Evolutionary conservation across 495 filamentous ascomycete genomes (phyloP).

Genomic region (Aspergillus diversus): DNA sequence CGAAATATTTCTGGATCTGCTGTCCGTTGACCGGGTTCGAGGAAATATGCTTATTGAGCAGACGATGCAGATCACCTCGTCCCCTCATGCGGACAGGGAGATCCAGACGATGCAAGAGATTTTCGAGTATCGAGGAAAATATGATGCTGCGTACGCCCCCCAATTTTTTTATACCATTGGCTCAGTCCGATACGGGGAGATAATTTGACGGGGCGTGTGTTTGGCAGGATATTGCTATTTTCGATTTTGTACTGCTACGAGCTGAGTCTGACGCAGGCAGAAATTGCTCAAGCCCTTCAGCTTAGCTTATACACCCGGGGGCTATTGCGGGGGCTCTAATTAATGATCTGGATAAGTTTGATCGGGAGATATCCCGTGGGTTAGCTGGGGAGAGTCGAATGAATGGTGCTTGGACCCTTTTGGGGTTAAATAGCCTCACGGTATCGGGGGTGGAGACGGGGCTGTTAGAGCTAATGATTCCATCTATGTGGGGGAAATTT

Average conservation of each 20-base stretch:
- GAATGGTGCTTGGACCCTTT: not conserved
- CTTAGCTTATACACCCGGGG: not conserved
- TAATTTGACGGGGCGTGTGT: not conserved
- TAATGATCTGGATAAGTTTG: not conserved
- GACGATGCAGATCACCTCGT: not conserved
- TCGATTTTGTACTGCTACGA: not conserved
- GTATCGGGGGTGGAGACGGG: not conserved
- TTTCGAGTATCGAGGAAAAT: not conserved
- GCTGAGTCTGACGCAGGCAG: not conserved
- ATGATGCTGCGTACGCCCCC: not conserved
- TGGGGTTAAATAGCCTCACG: not conserved
- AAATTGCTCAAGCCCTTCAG: not conserved
- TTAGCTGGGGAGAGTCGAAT: not conserved
- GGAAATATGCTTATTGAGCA: not conserved
- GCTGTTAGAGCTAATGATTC: not conserved
- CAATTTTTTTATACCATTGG: not conserved
- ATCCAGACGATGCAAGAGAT: not conserved
- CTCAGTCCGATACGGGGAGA: not conserved
- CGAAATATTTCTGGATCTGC: slow-evolving; percentile 3
- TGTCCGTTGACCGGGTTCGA: not conserved
- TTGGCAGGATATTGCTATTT: not conserved
- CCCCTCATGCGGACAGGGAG: not conserved
- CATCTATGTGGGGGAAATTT: not conserved
- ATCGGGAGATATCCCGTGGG: not conserved
- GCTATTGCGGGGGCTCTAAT: not conserved